phyloP scores from a whole-genome alignment of 345 rosid genomes.

The Tarenaya hassleriana region DNA sequence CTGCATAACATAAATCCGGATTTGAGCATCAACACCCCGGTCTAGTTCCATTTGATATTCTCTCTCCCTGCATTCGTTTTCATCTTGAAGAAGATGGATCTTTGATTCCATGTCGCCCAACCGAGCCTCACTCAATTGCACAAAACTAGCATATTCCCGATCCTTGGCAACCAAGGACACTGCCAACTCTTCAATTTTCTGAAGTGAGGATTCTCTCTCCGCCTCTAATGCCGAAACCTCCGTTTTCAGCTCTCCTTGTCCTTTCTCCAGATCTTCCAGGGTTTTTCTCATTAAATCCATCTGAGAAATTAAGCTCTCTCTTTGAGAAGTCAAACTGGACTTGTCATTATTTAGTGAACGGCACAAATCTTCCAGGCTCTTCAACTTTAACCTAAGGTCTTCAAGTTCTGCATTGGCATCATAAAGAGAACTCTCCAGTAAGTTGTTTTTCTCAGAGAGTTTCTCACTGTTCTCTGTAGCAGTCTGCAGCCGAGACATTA shows the following conservation, averaged over 20 bases:
- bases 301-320: slow-evolving; percentile 42
- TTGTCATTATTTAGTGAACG: slow-evolving; percentile 48
- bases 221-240: slow-evolving; percentile 35
- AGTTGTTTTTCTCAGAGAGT: slow-evolving; percentile 41
- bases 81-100: slow-evolving; percentile 40
- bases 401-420: slow-evolving; percentile 60
- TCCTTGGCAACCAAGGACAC: slow-evolving; percentile 37
- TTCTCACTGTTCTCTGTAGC: slow-evolving; percentile 38
- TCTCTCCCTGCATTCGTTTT: slow-evolving; percentile 37
- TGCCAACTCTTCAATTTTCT: slow-evolving; percentile 38
- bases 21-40: slow-evolving; percentile 39
- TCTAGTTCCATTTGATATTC: slow-evolving; percentile 52
- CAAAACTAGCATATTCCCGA: slow-evolving; percentile 37
- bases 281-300: slow-evolving; percentile 35
- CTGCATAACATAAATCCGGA: slow-evolving; percentile 50
- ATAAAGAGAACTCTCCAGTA: slow-evolving; percentile 53
- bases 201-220: slow-evolving; percentile 41
- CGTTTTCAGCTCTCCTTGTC: slow-evolving; percentile 33
- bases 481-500: slow-evolving; percentile 41
- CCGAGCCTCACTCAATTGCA: slow-evolving; percentile 29
- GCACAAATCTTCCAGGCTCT: slow-evolving; percentile 45
- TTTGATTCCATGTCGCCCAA: slow-evolving; percentile 39
- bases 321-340: slow-evolving; percentile 34
- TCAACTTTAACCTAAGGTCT: slow-evolving; percentile 35
- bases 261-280: slow-evolving; percentile 41